A percentile compares a stretch with the other conserved stretches of the same genome.
phyloP scores from a whole-genome alignment of 768 basidiomycete species.

The Kwoniella heveanensis region DNA sequence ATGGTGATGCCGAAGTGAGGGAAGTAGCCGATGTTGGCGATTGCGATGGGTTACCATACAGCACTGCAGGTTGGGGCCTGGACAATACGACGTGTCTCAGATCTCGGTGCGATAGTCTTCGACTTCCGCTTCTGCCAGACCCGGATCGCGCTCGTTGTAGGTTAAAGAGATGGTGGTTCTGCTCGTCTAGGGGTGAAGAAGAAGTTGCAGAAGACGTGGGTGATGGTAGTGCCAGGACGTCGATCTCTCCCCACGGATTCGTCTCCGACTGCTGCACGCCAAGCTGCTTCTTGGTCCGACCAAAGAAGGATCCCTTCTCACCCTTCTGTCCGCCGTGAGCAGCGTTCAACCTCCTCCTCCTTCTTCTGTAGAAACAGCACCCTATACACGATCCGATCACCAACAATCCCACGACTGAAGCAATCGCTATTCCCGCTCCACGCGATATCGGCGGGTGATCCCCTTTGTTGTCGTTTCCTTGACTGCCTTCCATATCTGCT shows the following conservation, averaged over 20 bases:
- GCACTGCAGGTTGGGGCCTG: background rate
- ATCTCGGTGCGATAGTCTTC: constrained; percentile 16
- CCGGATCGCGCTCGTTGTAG: background rate
- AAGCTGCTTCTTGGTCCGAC: background rate
- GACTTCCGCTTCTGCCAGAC: background rate
- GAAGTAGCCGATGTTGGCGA: background rate
- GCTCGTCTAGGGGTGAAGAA: background rate
- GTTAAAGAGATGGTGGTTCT: no score
- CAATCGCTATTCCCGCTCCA: constrained; percentile 3
- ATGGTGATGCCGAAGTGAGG: background rate
- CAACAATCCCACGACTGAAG: constrained; percentile 8
- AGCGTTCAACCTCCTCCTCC: constrained; percentile 12
- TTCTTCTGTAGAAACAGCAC: constrained; percentile 12
- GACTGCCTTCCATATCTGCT: background rate
- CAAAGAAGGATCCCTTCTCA: background rate
- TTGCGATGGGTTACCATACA: background rate
- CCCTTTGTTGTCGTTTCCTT: background rate
- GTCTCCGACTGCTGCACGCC: background rate
- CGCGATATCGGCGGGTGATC: background rate
- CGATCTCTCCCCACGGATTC: constrained; percentile 1
- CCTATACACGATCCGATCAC: constrained; percentile 6
- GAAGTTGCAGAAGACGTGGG: background rate
- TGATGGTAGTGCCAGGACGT: constrained; percentile 6
- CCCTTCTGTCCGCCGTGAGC: background rate
- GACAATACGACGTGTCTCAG: constrained; percentile 7